These are phyloP conservation scores for Trypanosoma cruzi DNA, from an alignment of 208 protist genomes.

Conservation along the genomic window DNA sequence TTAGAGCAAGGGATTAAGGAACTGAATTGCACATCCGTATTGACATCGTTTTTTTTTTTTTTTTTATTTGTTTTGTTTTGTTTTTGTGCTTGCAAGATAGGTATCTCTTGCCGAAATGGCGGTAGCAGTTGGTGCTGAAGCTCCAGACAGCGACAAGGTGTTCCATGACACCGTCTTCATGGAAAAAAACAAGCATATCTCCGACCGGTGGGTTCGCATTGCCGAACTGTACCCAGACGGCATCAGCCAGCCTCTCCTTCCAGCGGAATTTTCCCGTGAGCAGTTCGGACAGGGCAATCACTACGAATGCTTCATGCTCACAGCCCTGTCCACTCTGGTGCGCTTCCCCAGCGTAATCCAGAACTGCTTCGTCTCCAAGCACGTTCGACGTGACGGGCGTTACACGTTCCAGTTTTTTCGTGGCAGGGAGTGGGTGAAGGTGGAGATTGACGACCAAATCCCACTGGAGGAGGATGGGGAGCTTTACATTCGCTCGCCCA, in stretches of 20 bases:
- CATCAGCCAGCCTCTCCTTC: conserved; percentile 51
- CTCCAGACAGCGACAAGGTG: conserved; percentile 41
- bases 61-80: neutral
- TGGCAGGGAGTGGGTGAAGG: conserved; percentile 57
- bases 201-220: conserved; percentile 65
- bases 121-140: neutral
- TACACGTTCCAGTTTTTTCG: conserved; percentile 89
- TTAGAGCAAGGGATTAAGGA: neutral
- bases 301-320: conserved; percentile 86
- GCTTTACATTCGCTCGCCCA: conserved; percentile 67
- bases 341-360: conserved; percentile 71
- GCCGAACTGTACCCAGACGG: conserved; percentile 70
- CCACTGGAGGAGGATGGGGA: conserved; percentile 49
- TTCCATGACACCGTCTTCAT: conserved; percentile 74
- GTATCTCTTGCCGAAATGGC: neutral
- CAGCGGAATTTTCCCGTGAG: conserved; percentile 52
- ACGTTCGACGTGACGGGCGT: conserved; percentile 71
- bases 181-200: conserved; percentile 52
- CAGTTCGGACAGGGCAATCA: conserved; percentile 83
- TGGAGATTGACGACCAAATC: conserved; percentile 71
- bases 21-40: neutral
- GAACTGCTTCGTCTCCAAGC: conserved; percentile 82
- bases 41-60: neutral
- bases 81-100: neutral
- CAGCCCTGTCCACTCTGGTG: conserved; percentile 62